Conservation (phyloP, 2,329 filamentous ascomycete species). For the Neofusicoccum parvum region DNA sequence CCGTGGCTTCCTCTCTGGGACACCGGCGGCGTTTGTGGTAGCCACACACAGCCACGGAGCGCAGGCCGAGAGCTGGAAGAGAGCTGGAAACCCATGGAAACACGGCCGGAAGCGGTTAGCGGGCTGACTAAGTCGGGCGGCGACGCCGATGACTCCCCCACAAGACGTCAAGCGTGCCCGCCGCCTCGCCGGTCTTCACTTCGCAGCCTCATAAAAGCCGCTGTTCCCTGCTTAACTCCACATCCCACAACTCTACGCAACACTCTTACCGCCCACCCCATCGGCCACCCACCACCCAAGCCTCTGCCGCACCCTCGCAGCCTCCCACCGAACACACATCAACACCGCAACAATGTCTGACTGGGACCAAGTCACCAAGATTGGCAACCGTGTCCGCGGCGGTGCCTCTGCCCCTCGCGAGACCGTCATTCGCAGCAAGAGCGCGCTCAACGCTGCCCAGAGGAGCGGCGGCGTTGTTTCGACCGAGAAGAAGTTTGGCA, state of each 20-base stretch:
- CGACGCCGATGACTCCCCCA: slow-evolving; percentile 18
- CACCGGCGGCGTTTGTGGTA: not conserved
- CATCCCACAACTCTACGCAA: not conserved
- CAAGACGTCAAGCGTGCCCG: slow-evolving; percentile 18
- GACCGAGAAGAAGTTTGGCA: slow-evolving; percentile 89
- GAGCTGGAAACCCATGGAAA: slow-evolving; percentile 18
- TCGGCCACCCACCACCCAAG: not conserved
- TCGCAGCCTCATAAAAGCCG: slow-evolving; percentile 17
- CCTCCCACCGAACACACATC: slow-evolving; percentile 19
- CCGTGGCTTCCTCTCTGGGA: not conserved
- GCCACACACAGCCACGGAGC: not conserved
- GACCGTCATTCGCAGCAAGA: slow-evolving; percentile 84
- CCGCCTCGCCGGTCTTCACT: slow-evolving; percentile 7
- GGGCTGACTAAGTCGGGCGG: slow-evolving; percentile 13
- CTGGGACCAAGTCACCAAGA: slow-evolving; percentile 90
- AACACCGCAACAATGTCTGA: slow-evolving; percentile 62
- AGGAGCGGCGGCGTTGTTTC: slow-evolving; percentile 73
- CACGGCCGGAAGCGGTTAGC: not conserved
- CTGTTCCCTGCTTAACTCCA: slow-evolving; percentile 14
- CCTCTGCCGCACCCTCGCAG: not conserved
- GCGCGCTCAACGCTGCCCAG: slow-evolving; percentile 84
- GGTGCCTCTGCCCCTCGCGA: slow-evolving; percentile 71
- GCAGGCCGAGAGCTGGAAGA: not conserved
- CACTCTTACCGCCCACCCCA: not conserved
- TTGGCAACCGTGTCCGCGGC: slow-evolving; percentile 80